Percentiles rank a stretch among this genome's conserved stretches.
Evolutionary conservation across 257 asterid species (phyloP).

Genomic region (Capsicum pubescens): DNA sequence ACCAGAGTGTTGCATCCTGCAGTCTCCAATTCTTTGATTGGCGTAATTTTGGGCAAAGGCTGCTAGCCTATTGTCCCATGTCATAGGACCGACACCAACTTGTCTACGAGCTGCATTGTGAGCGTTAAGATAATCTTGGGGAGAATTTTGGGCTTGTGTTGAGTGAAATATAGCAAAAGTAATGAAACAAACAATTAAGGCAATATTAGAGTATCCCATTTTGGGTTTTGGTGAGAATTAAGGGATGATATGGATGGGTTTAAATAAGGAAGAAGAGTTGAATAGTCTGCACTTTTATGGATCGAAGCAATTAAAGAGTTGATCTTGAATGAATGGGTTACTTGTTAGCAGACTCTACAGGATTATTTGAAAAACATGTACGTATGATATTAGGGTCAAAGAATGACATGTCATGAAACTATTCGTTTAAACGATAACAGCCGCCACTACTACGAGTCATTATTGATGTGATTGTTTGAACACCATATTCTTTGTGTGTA

Average conservation of each 20-base stretch:
- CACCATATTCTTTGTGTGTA: no score
- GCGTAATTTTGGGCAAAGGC: slow-evolving; percentile 52
- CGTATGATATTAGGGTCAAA: background rate
- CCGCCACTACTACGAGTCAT: background rate
- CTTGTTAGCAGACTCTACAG: background rate
- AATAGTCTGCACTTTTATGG: background rate
- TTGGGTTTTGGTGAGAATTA: background rate
- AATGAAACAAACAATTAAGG: background rate
- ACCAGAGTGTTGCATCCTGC: slow-evolving; percentile 49
- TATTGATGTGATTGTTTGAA: background rate
- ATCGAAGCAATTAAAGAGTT: background rate
- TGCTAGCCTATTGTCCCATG: slow-evolving; percentile 53
- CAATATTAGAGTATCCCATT: background rate
- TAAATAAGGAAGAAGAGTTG: background rate
- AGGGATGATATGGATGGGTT: background rate
- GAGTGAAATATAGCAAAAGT: slow-evolving; percentile 25
- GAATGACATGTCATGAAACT: background rate
- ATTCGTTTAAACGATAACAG: background rate
- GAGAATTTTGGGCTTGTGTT: slow-evolving; percentile 45
- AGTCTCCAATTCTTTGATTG: slow-evolving; percentile 40
- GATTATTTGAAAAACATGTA: background rate
- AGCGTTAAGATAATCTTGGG: slow-evolving; percentile 42
- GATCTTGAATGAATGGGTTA: background rate
- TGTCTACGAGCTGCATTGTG: slow-evolving; percentile 53
- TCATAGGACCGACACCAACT: slow-evolving; percentile 47